Evolutionary conservation across 202 grass and related monocot genomes (phyloP).

Genomic region (Panicum hallii): DNA sequence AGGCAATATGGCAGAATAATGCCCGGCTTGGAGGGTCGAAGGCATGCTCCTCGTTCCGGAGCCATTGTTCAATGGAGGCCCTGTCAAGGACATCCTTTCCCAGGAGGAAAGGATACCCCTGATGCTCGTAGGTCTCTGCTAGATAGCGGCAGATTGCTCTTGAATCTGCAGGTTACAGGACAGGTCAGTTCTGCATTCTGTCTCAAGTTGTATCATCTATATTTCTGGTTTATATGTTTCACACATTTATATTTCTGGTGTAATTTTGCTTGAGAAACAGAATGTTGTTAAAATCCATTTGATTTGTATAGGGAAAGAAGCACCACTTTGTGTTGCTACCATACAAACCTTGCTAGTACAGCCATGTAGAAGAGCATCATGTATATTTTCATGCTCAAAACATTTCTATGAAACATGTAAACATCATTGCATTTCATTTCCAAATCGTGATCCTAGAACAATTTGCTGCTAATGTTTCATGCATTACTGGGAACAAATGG

Average conservation of each 20-base stretch:
- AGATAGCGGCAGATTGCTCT: constrained; percentile 92
- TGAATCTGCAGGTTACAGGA: constrained; percentile 58
- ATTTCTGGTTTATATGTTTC: constrained; percentile 16
- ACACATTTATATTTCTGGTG: constrained; percentile 15
- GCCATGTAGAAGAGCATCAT: constrained; percentile 5
- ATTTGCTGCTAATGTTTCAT: neutral
- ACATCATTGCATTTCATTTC: constrained; percentile 23
- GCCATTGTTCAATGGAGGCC: constrained; percentile 96
- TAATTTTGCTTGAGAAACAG: neutral
- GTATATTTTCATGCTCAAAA: constrained; percentile 5
- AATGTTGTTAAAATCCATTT: neutral
- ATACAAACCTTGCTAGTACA: constrained; percentile 29
- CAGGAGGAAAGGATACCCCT: constrained; percentile 77
- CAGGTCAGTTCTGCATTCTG: constrained; percentile 27
- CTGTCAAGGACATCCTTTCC: constrained; percentile 89
- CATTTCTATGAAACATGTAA: neutral
- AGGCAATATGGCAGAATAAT: constrained; percentile 84
- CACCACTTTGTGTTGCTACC: neutral
- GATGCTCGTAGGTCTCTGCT: constrained; percentile 65
- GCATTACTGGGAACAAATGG: constrained; percentile 10
- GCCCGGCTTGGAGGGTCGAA: constrained; percentile 85
- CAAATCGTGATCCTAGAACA: constrained; percentile 2
- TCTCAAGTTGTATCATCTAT: constrained; percentile 8
- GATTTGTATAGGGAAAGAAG: neutral
- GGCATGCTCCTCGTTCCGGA: constrained; percentile 85